A percentile compares a stretch with the other conserved stretches of the same genome.
Conservation (phyloP, 2,329 filamentous ascomycete species). For the Cryphonectria naterciae region DNA sequence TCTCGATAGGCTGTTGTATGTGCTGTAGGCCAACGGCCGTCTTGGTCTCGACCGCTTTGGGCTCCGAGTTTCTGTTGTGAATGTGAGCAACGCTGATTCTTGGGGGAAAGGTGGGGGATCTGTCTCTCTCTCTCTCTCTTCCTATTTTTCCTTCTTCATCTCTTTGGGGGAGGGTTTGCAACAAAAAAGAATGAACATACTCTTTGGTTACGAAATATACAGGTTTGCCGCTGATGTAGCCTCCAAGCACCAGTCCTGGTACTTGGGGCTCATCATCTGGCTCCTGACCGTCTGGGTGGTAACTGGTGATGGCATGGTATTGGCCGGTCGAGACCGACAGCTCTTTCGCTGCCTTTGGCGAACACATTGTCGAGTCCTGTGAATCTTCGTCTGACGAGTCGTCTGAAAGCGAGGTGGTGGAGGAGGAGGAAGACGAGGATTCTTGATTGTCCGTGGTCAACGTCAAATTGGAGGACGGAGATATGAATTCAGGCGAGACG, state of each 20-base stretch:
- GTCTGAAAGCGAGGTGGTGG: not conserved
- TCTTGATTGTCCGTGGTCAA: not conserved
- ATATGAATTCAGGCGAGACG: not conserved
- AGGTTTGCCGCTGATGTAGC: not conserved
- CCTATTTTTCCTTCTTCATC: not conserved
- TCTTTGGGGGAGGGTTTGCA: not conserved
- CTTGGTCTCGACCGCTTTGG: not conserved
- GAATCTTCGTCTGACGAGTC: not conserved
- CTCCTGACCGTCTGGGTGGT: not conserved
- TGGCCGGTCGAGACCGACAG: not conserved
- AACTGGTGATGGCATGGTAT: not conserved
- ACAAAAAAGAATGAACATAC: conserved; percentile 7
- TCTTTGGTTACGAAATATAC: conserved; percentile 1
- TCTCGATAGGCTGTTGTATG: conserved; percentile 12
- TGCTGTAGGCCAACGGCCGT: conserved; percentile 9
- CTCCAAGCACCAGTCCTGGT: not conserved
- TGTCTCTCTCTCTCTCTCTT: too few species aligned
- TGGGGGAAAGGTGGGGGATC: too few species aligned
- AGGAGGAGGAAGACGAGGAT: not conserved
- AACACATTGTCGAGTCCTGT: not conserved
- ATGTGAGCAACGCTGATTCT: not conserved
- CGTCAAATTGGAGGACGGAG: not conserved
- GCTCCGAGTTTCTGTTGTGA: conserved; percentile 1
- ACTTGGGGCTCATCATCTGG: conserved; percentile 1
- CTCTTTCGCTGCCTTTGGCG: conserved; percentile 7